These are phyloP conservation scores for Aspergillus ibericus DNA, from an alignment of 2,329 filamentous ascomycete genomes.

Conservation along the genomic window DNA sequence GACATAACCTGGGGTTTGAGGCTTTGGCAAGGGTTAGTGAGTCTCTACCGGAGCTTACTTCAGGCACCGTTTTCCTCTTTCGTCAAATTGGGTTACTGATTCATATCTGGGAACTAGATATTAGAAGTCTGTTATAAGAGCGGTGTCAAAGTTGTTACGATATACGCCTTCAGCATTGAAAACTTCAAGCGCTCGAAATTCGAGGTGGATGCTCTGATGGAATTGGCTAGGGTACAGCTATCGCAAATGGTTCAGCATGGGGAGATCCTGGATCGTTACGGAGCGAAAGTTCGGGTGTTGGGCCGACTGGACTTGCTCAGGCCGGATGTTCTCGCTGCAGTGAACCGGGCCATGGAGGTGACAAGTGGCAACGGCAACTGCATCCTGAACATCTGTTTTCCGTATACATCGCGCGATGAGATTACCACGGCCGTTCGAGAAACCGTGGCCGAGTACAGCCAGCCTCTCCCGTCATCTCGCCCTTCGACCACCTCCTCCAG, in stretches of 20 bases:
- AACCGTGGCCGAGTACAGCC: slow-evolving; percentile 84
- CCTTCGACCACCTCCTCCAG: slow-evolving; percentile 39
- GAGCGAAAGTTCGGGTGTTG: slow-evolving; percentile 79
- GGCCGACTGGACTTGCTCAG: slow-evolving; percentile 82
- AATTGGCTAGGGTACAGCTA: slow-evolving; percentile 94
- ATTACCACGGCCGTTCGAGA: slow-evolving; percentile 86
- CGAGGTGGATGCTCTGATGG: slow-evolving; percentile 95
- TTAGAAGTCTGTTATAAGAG: slow-evolving; percentile 98
- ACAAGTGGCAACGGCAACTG: slow-evolving; percentile 82
- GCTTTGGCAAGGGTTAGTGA: slow-evolving; percentile 75
- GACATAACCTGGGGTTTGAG: slow-evolving; percentile 94
- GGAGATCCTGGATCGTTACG: slow-evolving; percentile 88
- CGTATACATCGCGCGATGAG: slow-evolving; percentile 93
- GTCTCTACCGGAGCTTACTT: not conserved
- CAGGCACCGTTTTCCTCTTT: not conserved
- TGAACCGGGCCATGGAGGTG: slow-evolving; percentile 81
- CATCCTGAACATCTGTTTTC: slow-evolving; percentile 92
- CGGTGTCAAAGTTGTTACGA: slow-evolving; percentile 92
- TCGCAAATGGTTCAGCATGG: slow-evolving; percentile 90
- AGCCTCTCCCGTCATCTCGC: slow-evolving; percentile 56
- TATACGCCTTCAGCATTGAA: slow-evolving; percentile 98
- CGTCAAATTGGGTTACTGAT: not conserved
- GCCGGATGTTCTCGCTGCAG: slow-evolving; percentile 81
- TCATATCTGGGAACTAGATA: slow-evolving; percentile 55
- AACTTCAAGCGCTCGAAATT: slow-evolving; percentile 97